Evolutionary conservation across 345 rosid species (phyloP).

Genomic region (Euphorbia peplus): DNA sequence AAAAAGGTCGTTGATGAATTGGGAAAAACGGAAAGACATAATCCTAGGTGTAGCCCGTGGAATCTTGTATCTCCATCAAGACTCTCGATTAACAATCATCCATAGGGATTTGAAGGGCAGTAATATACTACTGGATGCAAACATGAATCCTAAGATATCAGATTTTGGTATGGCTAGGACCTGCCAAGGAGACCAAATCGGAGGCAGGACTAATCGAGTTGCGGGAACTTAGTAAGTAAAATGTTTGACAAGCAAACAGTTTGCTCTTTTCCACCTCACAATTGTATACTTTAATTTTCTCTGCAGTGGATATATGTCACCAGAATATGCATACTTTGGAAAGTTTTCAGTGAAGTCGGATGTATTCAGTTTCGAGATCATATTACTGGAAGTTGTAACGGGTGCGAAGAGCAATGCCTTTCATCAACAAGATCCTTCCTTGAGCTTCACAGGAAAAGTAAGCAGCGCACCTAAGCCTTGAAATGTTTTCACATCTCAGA

Average conservation of each 20-base stretch:
- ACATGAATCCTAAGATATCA: conserved; percentile 55
- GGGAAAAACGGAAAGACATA: conserved; percentile 40
- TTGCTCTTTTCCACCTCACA: too few relatives aligned
- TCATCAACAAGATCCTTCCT: neutral
- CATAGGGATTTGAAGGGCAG: conserved; percentile 69
- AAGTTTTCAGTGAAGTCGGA: conserved; percentile 24
- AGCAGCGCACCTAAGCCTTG: neutral
- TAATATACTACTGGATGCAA: conserved; percentile 50
- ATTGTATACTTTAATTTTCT: too few relatives aligned
- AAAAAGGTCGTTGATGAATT: neutral
- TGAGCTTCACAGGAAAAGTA: conserved; percentile 16
- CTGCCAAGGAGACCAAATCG: conserved; percentile 44
- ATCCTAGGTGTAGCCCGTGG: conserved; percentile 61
- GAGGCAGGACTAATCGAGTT: conserved; percentile 49
- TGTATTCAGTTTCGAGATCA: conserved; percentile 27
- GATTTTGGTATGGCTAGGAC: conserved; percentile 66
- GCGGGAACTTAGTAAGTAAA: conserved; percentile 71
- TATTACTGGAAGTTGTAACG: conserved; percentile 17
- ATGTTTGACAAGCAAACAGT: too few relatives aligned
- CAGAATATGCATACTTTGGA: conserved; percentile 21
- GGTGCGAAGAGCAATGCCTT: conserved; percentile 9
- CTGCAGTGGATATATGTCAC: conserved; percentile 30
- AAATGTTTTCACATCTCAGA: too few relatives aligned
- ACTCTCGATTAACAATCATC: conserved; percentile 64
- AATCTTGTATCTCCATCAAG: conserved; percentile 65